A percentile compares a stretch with the other conserved stretches of the same genome.
Evolutionary conservation across 345 rosid species (phyloP).

Genomic region (Dipteronia sinensis): DNA sequence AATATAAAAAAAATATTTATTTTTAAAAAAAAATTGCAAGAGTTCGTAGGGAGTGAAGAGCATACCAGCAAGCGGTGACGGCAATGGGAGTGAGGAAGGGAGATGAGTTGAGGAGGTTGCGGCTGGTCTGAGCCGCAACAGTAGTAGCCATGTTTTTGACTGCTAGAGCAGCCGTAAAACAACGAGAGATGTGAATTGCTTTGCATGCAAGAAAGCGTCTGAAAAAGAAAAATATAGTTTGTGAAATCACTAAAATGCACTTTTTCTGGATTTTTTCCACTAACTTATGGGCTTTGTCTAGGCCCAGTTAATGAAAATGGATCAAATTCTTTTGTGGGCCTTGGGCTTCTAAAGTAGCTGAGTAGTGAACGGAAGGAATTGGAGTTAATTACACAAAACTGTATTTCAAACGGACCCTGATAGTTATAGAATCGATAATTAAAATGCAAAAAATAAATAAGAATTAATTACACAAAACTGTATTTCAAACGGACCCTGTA

Average conservation of each 20-base stretch:
- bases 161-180: too few species aligned
- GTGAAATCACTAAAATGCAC: neutral
- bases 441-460: too few species aligned
- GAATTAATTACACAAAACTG: too few species aligned
- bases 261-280: neutral
- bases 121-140: slow-evolving; percentile 16
- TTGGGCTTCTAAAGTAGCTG: too few species aligned
- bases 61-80: slow-evolving; percentile 11
- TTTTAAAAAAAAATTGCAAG: too few species aligned
- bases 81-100: slow-evolving; percentile 3
- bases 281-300: neutral
- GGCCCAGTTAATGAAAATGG: neutral
- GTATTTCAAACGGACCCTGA: too few species aligned
- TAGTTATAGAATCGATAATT: too few species aligned
- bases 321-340: neutral
- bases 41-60: neutral
- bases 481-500: too few species aligned
- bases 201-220: slow-evolving; percentile 16
- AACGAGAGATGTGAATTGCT: neutral
- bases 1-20: too few species aligned
- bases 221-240: too few species aligned
- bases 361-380: too few species aligned
- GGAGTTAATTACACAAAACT: too few species aligned
- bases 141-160: neutral
- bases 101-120: neutral